These are phyloP conservation scores for Boletus reticulatus DNA, from an alignment of 768 basidiomycete genomes.

Conservation along the genomic window DNA sequence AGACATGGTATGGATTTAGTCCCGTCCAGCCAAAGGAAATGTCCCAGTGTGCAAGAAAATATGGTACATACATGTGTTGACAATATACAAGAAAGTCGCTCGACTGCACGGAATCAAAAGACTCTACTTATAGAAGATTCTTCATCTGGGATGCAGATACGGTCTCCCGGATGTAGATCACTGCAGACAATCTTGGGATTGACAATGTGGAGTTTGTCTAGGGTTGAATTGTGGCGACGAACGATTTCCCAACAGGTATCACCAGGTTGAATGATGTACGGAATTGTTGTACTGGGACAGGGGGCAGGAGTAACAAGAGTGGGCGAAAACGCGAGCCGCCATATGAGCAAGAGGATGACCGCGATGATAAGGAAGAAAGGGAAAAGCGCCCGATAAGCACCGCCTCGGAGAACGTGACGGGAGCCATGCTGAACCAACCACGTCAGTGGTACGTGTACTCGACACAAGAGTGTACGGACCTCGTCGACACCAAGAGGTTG, in stretches of 20 bases:
- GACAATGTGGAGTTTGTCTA: conserved; percentile 50
- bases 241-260: conserved; percentile 69
- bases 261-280: conserved; percentile 53
- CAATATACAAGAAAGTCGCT: conserved; percentile 5
- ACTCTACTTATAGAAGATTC: conserved; percentile 32
- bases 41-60: conserved; percentile 6
- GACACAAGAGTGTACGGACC: conserved; percentile 30
- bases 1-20: not conserved
- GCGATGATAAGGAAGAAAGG: conserved; percentile 73
- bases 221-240: conserved; percentile 42
- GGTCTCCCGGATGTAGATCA: conserved; percentile 56
- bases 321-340: conserved; percentile 51
- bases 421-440: conserved; percentile 31
- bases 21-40: not conserved
- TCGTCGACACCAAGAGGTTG: conserved; percentile 50
- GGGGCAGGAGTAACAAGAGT: conserved; percentile 26
- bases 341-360: conserved; percentile 59
- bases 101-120: conserved; percentile 14
- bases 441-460: not conserved
- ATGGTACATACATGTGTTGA: conserved; percentile 19
- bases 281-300: conserved; percentile 35
- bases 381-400: conserved; percentile 59
- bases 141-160: conserved; percentile 55
- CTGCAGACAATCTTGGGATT: conserved; percentile 57
- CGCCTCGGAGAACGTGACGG: conserved; percentile 34